phyloP scores from a whole-genome alignment of 331 rosid genomes.

The Telfairia occidentalis region DNA sequence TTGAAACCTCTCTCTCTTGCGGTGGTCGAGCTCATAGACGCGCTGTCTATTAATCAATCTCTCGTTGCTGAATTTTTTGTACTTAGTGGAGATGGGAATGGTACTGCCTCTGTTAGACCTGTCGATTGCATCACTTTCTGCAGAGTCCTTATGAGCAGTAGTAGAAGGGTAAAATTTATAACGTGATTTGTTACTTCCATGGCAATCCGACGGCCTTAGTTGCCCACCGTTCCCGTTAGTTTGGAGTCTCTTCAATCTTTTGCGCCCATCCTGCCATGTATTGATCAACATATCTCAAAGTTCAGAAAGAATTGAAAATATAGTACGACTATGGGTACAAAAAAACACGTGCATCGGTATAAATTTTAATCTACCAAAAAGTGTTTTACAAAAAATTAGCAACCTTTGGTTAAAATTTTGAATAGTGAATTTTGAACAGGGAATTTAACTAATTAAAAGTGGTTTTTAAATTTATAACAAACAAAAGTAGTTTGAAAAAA shows the following conservation, averaged over 20 bases:
- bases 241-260: conserved; percentile 61
- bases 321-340: neutral
- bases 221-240: conserved; percentile 35
- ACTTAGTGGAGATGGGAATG: conserved; percentile 50
- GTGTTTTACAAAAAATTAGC: no score
- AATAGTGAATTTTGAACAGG: no score
- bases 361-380: no score
- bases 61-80: conserved; percentile 42
- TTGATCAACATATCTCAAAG: neutral
- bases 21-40: conserved; percentile 27
- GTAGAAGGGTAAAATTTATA: conserved; percentile 24
- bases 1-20: conserved; percentile 43
- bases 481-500: no score
- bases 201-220: conserved; percentile 19
- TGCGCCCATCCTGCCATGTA: conserved; percentile 47
- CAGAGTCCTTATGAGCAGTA: conserved; percentile 22
- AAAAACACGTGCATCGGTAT: no score
- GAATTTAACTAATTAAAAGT: no score
- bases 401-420: no score
- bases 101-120: conserved; percentile 37
- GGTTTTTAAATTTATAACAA: no score
- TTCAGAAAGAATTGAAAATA: neutral
- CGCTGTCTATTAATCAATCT: conserved; percentile 29
- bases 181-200: conserved; percentile 42
- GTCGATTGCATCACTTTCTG: conserved; percentile 26